Evolutionary conservation across 1,284 basidiomycete genomes (phyloP).

Genomic region (Sporisorium graminicola): DNA sequence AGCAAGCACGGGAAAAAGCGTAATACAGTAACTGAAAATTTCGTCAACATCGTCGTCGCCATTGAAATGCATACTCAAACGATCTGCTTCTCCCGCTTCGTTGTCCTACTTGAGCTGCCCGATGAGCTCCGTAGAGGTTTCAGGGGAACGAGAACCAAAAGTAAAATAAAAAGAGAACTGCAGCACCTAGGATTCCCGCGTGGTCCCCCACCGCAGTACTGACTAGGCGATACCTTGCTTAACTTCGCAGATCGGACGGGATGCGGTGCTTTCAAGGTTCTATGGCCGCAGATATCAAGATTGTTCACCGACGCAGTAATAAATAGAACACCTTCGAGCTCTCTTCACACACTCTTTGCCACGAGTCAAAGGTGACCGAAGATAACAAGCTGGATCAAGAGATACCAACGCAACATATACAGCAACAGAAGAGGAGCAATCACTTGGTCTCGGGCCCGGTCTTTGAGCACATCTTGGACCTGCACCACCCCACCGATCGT

Average conservation of each 20-base stretch:
- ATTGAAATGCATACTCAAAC: neutral
- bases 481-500: constrained; percentile 14
- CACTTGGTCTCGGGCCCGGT: neutral
- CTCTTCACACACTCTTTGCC: too few relatives aligned
- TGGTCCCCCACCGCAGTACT: constrained; percentile 87
- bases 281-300: constrained; percentile 11
- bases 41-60: neutral
- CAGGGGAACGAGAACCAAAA: neutral
- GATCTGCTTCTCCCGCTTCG: too few relatives aligned
- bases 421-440: neutral
- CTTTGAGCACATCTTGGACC: constrained; percentile 14
- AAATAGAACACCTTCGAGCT: too few relatives aligned
- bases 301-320: too few relatives aligned
- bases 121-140: too few relatives aligned
- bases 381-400: neutral
- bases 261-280: constrained; percentile 80
- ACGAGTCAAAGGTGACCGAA: too few relatives aligned
- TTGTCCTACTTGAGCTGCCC: too few relatives aligned
- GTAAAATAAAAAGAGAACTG: constrained; percentile 68
- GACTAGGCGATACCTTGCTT: constrained; percentile 83
- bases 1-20: neutral
- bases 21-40: neutral
- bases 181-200: constrained; percentile 84
- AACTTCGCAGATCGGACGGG: constrained; percentile 84
- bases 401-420: neutral